phyloP scores from a whole-genome alignment of 306 rosid genomes.

The Vicia sativa region DNA sequence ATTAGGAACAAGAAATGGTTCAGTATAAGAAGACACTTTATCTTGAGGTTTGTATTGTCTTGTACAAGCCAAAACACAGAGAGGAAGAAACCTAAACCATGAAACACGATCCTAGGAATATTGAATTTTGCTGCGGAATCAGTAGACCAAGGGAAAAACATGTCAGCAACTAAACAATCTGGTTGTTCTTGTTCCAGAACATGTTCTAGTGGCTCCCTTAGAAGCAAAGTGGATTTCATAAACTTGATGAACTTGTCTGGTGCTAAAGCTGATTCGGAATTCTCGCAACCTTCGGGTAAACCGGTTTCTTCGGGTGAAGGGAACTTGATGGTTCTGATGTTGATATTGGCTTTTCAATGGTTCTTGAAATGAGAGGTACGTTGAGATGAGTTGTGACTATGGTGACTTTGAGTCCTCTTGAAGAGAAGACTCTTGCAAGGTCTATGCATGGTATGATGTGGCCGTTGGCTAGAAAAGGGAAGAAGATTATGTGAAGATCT shows the following conservation, averaged over 20 bases:
- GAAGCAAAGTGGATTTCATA: constrained; percentile 39
- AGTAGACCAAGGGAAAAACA: constrained; percentile 53
- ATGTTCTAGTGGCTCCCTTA: constrained; percentile 46
- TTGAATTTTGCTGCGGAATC: constrained; percentile 52
- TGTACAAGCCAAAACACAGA: constrained; percentile 38
- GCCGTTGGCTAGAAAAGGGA: constrained; percentile 44
- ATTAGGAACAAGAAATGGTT: constrained; percentile 52
- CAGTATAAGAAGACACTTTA: constrained; percentile 42
- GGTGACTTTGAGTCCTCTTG: constrained; percentile 38
- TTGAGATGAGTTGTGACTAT: constrained; percentile 41
- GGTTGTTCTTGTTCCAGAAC: constrained; percentile 47
- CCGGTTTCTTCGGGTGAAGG: constrained; percentile 43
- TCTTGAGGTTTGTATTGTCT: constrained; percentile 49
- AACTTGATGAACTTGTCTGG: constrained; percentile 36
- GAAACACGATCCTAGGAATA: constrained; percentile 63
- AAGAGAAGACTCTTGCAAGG: constrained; percentile 40
- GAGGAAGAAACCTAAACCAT: constrained; percentile 54
- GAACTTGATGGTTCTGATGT: constrained; percentile 38
- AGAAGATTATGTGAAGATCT: constrained; percentile 38
- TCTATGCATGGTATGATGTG: constrained; percentile 44
- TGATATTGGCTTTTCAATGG: constrained; percentile 35
- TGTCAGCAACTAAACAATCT: constrained; percentile 52
- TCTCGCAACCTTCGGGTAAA: constrained; percentile 58
- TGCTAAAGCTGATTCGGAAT: constrained; percentile 18
- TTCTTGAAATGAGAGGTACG: constrained; percentile 39